Conservation (phyloP, 2,329 filamentous ascomycete species). For the Cryphonectria carpinicola region DNA sequence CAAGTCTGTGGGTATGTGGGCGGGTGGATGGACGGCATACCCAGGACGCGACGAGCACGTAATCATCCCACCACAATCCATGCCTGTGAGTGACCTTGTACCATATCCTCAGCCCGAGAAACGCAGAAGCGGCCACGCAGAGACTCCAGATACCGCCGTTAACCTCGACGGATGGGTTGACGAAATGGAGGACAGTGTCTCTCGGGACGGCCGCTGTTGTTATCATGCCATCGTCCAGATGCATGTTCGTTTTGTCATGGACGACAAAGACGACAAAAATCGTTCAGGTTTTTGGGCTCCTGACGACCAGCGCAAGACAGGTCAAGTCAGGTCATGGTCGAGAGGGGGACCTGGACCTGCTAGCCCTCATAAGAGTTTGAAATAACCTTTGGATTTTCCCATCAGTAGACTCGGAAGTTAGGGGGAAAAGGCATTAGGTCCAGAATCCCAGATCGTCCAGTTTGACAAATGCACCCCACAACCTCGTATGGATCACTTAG, state of each 20-base stretch:
- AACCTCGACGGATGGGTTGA: constrained; percentile 28
- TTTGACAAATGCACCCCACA: constrained; percentile 5
- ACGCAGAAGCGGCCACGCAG: constrained; percentile 28
- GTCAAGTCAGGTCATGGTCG: not conserved
- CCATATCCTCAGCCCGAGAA: constrained; percentile 32
- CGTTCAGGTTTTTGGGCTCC: not conserved
- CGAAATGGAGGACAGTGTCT: constrained; percentile 13
- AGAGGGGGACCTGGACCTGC: not conserved
- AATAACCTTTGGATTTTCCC: not conserved
- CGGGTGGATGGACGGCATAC: constrained; percentile 24
- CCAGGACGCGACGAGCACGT: constrained; percentile 32
- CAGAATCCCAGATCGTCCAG: constrained; percentile 3
- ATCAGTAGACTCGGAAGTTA: not conserved
- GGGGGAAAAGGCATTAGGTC: not conserved
- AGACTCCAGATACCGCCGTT: constrained; percentile 31
- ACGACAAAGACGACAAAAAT: not conserved
- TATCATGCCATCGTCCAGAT: not conserved
- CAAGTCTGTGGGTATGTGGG: not conserved
- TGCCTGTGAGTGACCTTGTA: constrained; percentile 25
- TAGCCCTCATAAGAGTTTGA: constrained; percentile 6
- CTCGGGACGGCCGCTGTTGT: not conserved
- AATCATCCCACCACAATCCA: constrained; percentile 31
- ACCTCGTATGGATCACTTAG: not conserved
- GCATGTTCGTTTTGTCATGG: constrained; percentile 2
- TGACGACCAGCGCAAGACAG: not conserved